Evolutionary conservation across 495 filamentous ascomycete species (phyloP).

Genomic region (Daldinia caldariorum): DNA sequence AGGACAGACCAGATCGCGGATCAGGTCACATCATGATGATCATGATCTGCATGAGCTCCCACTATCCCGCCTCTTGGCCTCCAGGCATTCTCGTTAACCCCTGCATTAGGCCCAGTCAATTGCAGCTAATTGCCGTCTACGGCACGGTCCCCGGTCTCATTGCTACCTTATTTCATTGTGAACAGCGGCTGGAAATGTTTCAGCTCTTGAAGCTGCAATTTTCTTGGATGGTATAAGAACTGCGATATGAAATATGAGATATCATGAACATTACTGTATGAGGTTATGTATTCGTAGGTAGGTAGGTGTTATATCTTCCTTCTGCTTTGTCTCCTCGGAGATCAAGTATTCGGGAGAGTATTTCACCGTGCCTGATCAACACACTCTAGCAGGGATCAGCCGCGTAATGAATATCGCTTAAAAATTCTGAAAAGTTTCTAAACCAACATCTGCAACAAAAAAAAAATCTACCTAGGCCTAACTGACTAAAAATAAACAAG

Average conservation of each 20-base stretch:
- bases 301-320: neutral
- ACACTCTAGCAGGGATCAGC: too few species aligned
- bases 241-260: neutral
- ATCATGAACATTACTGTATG: neutral
- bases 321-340: neutral
- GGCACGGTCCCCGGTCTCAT: neutral
- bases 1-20: constrained; percentile 16
- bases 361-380: too few species aligned
- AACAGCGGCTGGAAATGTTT: constrained; percentile 7
- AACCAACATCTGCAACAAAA: too few species aligned
- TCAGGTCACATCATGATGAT: constrained; percentile 24
- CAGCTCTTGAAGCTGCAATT: neutral
- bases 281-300: neutral
- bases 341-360: too few species aligned
- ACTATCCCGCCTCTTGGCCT: constrained; percentile 11
- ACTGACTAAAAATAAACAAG: neutral
- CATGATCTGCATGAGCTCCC: constrained; percentile 30
- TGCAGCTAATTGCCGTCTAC: constrained; percentile 3
- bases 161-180: constrained; percentile 5
- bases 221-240: neutral
- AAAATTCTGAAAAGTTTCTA: too few species aligned
- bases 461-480: too few species aligned
- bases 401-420: too few species aligned
- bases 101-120: constrained; percentile 20
- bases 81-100: constrained; percentile 6